Conservation (phyloP, 768 basidiomycete genomes). For the Gymnopilus dilepis region DNA sequence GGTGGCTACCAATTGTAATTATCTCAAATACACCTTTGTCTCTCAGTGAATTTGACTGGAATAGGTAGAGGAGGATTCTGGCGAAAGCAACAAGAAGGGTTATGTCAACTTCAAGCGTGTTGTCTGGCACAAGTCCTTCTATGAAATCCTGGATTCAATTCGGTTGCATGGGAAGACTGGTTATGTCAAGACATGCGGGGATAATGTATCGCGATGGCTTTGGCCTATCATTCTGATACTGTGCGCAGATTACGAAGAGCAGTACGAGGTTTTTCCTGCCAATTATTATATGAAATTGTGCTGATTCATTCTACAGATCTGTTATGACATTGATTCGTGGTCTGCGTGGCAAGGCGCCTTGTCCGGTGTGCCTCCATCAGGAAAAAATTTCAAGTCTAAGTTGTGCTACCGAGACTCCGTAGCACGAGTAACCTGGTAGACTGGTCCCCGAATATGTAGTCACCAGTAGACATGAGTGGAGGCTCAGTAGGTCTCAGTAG, state of each 20-base stretch:
- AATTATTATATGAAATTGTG: neutral
- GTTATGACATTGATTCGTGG: no score
- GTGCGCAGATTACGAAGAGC: slow-evolving; percentile 51
- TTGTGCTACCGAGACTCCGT: no score
- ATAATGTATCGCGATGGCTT: slow-evolving; percentile 29
- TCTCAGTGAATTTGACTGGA: slow-evolving; percentile 28
- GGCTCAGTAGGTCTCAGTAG: no score
- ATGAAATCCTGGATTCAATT: slow-evolving; percentile 35
- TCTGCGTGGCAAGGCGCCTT: no score
- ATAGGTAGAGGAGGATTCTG: slow-evolving; percentile 35
- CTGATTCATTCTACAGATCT: no score
- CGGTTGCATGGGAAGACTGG: slow-evolving; percentile 15
- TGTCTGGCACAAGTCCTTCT: slow-evolving; percentile 45
- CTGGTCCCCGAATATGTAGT: no score
- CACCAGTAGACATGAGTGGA: no score
- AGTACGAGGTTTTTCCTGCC: slow-evolving; percentile 34
- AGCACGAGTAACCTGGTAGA: no score
- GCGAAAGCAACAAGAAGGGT: slow-evolving; percentile 33
- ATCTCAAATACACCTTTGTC: slow-evolving; percentile 11
- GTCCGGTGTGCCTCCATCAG: no score
- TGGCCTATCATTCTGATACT: slow-evolving; percentile 45
- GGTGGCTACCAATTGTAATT: slow-evolving; percentile 25
- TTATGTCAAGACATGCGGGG: slow-evolving; percentile 15
- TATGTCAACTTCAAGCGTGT: slow-evolving; percentile 39
- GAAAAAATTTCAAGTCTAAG: no score